Base-by-base conservation (phyloP, 169 alveolate genomes). In the Babesia sp. region DNA sequence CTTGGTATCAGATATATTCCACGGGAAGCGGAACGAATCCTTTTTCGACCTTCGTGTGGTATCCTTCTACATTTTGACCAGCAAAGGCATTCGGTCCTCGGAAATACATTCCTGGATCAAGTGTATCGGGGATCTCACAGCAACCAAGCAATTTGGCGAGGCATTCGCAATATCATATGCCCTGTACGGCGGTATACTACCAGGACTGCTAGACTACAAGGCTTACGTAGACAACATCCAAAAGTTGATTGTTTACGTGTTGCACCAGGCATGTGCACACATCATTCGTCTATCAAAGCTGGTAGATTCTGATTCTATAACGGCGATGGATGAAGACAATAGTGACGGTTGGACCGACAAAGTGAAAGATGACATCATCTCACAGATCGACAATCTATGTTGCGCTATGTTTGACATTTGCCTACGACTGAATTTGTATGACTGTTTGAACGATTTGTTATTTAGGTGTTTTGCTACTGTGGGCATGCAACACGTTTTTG, bases 191-290 rank as follows among this genome's bases (percentile, higher is more conserved):
- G 78, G 71, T 33, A 31, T 37, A 68, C 22, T 79, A 36, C 87
- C 87, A 9, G 83, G 87, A 12, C 39, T 79, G 53, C 75, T 69
- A 8, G 87, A 79, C 34, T 71, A 57, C 48, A 69, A 45, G 63
- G 83, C 87, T 22, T 70, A 64, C 39, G 39, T 53, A 37, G 67
- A 61, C 46, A 58, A 79, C 59, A 39, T 79, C 59, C 64, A 71
- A 29, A 74, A 79, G 64, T 37, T 79, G 44, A 20, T 79, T 7
- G 24, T 79, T 26, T 79, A 79, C 33, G 70, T 71, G 29, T 57
- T 79, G 45, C 87, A 79, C 56, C 87, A 79, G 63, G 41, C 87
- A 18, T 79, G 71, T 18, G 87, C 87, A 22, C 87, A 79, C 29
- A 71, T 71, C 31, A 71, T 79, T n/a, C 63, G 71, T 44, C 67